These are phyloP conservation scores for Paramecium caudatum DNA, from an alignment of 73 alveolate genomes.

Conservation along the genomic window DNA sequence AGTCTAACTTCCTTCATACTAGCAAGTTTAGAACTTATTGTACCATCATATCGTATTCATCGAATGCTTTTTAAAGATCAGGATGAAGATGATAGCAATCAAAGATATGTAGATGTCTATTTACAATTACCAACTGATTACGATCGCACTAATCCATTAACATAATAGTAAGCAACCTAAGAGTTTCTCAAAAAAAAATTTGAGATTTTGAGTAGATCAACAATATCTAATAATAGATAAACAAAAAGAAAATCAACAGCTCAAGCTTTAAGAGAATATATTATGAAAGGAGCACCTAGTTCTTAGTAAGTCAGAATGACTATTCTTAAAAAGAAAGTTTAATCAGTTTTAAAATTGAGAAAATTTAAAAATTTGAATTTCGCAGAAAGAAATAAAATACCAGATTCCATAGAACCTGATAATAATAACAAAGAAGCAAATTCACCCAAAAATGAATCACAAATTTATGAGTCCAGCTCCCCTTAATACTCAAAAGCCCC, in stretches of 20 bases:
- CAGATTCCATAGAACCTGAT: not conserved
- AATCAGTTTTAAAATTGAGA: not conserved
- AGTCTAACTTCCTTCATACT: not conserved
- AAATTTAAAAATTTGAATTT: not conserved
- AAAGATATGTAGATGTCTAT: not conserved
- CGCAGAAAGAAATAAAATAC: not conserved
- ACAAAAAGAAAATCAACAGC: not conserved
- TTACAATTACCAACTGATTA: conserved; percentile 18
- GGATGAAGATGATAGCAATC: not conserved
- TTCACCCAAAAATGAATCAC: too few species aligned
- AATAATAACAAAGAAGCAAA: too few species aligned
- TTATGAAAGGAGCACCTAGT: not conserved
- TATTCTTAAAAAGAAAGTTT: not conserved
- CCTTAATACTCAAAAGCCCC: not conserved
- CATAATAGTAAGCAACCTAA: not conserved
- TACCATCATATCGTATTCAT: conserved; percentile 18
- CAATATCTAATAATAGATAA: not conserved
- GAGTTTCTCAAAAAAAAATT: not conserved
- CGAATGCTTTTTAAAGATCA: not conserved
- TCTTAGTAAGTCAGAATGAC: not conserved
- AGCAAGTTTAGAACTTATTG: conserved; percentile 37
- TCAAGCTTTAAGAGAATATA: not conserved
- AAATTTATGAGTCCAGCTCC: not conserved
- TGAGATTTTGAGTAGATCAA: not conserved
- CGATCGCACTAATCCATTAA: conserved; percentile 54